phyloP scores from a whole-genome alignment of 257 asterid genomes.

The Apocynum venetum region DNA sequence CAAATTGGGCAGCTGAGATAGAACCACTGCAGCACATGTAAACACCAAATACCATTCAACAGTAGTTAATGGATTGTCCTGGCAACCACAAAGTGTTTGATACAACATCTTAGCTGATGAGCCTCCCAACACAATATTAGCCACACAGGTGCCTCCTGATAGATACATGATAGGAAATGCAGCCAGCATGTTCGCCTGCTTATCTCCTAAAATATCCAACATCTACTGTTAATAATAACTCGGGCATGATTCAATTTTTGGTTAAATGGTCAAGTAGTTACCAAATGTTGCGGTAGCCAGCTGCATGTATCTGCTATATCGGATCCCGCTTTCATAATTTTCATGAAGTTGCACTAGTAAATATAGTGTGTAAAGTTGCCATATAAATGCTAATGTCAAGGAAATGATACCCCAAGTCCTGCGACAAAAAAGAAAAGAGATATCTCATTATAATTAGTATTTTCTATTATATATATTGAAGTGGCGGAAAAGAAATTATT shows the following conservation, averaged over 20 bases:
- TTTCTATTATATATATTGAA: background rate
- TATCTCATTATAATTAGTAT: background rate
- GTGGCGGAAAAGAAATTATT: too few relatives aligned
- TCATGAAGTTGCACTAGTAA: conserved; percentile 83
- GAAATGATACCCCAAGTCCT: conserved; percentile 79
- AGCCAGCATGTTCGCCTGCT: conserved; percentile 23
- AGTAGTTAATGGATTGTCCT: conserved; percentile 46
- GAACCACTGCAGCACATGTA: conserved; percentile 66
- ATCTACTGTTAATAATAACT: background rate
- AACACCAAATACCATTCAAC: conserved; percentile 88
- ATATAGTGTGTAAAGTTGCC: conserved; percentile 85
- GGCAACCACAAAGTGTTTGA: conserved; percentile 63
- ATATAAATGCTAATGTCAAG: conserved; percentile 63
- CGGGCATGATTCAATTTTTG: too few relatives aligned
- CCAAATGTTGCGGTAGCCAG: conserved; percentile 77
- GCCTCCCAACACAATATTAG: conserved; percentile 76
- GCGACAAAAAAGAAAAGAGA: conserved; percentile 10
- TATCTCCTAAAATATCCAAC: conserved; percentile 24
- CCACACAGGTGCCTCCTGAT: conserved; percentile 80
- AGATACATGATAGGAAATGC: conserved; percentile 64
- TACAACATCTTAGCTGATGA: conserved; percentile 55
- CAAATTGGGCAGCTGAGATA: conserved; percentile 86
- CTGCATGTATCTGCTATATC: conserved; percentile 91
- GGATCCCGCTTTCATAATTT: conserved; percentile 61
- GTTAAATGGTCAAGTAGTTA: background rate